Evolutionary conservation across 768 basidiomycete genomes (phyloP).

Genomic region (Suillus brevipes): DNA sequence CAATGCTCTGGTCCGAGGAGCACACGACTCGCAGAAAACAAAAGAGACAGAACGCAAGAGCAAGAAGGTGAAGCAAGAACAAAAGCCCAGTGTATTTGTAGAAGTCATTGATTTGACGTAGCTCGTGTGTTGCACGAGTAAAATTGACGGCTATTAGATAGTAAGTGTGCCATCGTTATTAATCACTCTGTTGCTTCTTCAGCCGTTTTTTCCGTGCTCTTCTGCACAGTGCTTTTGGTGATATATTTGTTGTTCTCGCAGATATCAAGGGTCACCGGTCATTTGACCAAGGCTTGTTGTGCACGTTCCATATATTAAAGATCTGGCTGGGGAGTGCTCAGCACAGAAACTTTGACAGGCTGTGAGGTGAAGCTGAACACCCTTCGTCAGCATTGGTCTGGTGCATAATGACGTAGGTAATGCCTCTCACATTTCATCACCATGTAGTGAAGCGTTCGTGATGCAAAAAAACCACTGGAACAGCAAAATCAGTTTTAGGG

Average conservation of each 20-base stretch:
- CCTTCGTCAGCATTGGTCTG: not conserved
- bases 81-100: slow-evolving; percentile 11
- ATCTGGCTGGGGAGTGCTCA: not conserved
- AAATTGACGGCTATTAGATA: not conserved
- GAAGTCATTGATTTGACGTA: slow-evolving; percentile 33
- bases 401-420: not conserved
- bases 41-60: slow-evolving; percentile 11
- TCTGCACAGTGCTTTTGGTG: not conserved
- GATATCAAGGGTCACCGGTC: not conserved
- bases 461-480: not conserved
- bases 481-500: not conserved
- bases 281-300: not conserved
- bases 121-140: not conserved
- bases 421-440: no score
- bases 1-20: slow-evolving; percentile 10
- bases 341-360: not conserved
- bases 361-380: not conserved
- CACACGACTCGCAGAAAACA: not conserved
- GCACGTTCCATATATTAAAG: not conserved
- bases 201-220: not conserved
- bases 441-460: not conserved
- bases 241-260: not conserved
- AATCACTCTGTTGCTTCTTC: not conserved
- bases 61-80: slow-evolving; percentile 32
- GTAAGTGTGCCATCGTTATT: not conserved